Evolutionary conservation across 495 filamentous ascomycete genomes (phyloP).

Genomic region (Neurospora discreta): DNA sequence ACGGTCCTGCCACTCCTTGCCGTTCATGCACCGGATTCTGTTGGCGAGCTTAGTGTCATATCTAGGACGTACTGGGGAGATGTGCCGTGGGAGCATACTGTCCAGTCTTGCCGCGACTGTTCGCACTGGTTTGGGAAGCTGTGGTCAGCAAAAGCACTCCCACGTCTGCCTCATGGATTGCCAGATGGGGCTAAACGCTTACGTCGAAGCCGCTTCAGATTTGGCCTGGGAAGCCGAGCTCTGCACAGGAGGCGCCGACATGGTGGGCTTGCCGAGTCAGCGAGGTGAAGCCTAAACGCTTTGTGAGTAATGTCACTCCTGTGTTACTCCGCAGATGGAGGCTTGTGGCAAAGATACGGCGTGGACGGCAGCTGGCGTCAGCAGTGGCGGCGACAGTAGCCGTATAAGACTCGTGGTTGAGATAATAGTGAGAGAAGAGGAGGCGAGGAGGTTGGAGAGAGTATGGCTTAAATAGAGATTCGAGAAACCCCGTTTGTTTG

Average conservation of each 20-base stretch:
- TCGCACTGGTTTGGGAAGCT: background rate
- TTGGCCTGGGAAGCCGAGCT: background rate
- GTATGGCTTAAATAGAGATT: background rate
- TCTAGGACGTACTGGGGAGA: background rate
- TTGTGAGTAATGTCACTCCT: background rate
- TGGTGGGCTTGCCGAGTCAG: background rate
- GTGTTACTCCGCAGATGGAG: background rate
- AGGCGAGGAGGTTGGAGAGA: background rate
- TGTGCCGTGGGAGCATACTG: background rate
- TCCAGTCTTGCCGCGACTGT: background rate
- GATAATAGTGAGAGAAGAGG: background rate
- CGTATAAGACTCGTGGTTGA: background rate
- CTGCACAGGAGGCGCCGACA: background rate
- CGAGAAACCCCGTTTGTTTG: background rate
- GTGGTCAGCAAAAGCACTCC: background rate
- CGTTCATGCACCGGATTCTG: conserved; percentile 40
- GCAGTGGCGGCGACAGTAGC: background rate
- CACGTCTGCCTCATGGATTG: background rate
- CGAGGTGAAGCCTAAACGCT: background rate
- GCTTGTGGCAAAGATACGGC: no score
- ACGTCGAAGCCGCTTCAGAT: background rate
- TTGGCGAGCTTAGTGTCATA: background rate
- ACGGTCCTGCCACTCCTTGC: conserved; percentile 29
- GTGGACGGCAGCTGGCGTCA: background rate
- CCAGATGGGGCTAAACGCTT: background rate